These are phyloP conservation scores for Pythium grandisporangium DNA, from an alignment of 352 stramenopile species.

Conservation along the genomic window DNA sequence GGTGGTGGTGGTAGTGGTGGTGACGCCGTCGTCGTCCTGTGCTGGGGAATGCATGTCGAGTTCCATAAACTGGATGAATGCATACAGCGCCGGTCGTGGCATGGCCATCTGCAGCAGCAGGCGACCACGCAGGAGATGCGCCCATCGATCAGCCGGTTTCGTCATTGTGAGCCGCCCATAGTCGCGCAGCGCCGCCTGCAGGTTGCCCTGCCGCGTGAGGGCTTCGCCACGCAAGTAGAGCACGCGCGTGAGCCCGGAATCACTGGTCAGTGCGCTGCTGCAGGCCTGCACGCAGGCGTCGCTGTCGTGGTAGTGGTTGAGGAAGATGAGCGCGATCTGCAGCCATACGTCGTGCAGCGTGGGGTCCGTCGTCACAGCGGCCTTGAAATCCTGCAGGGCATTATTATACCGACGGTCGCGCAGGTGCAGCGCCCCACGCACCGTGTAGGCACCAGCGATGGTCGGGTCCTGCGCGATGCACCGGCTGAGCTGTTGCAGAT, in stretches of 20 bases:
- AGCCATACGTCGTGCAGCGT: conserved; percentile 73
- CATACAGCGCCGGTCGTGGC: conserved; percentile 51
- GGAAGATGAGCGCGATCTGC: conserved; percentile 70
- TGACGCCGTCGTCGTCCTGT: no score
- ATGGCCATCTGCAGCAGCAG: conserved; percentile 51
- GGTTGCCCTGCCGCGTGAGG: conserved; percentile 51
- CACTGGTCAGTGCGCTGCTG: conserved; percentile 48
- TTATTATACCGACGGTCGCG: conserved; percentile 67
- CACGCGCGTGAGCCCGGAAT: conserved; percentile 44
- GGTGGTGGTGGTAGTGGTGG: no score
- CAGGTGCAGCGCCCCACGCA: conserved; percentile 59
- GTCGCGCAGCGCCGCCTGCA: conserved; percentile 36
- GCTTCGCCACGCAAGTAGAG: conserved; percentile 63
- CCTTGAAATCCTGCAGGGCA: conserved; percentile 75
- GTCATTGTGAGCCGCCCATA: conserved; percentile 54
- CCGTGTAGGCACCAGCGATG: conserved; percentile 62
- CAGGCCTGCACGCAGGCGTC: conserved; percentile 59
- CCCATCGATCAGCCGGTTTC: conserved; percentile 51
- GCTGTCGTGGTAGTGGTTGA: conserved; percentile 75
- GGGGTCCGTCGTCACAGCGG: conserved; percentile 54
- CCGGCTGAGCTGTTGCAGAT: conserved; percentile 48
- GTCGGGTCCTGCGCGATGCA: conserved; percentile 66
- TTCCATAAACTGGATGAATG: conserved; percentile 67
- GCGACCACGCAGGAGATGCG: conserved; percentile 43
- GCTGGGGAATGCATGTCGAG: conserved; percentile 12